These are phyloP conservation scores for Aurinia saxatilis DNA, from an alignment of 345 rosid species.

Conservation along the genomic window DNA sequence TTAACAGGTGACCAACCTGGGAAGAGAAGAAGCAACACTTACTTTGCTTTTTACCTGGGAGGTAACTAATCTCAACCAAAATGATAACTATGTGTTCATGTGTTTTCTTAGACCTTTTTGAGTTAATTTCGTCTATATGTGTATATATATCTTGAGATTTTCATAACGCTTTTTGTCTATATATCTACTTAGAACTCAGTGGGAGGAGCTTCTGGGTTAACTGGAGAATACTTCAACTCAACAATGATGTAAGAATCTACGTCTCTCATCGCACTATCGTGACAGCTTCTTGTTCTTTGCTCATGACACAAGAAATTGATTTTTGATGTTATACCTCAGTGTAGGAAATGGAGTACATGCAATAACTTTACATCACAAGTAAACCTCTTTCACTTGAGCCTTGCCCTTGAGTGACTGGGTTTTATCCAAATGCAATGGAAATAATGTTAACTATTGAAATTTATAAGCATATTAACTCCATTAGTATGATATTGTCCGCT, in stretches of 20 bases:
- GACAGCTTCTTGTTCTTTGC: background rate
- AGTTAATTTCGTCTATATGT: too few relatives aligned
- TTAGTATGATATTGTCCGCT: too few relatives aligned
- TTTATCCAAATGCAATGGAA: background rate
- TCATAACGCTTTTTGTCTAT: background rate
- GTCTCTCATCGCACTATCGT: background rate
- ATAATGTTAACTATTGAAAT: too few relatives aligned
- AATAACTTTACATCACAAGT: conserved; percentile 64
- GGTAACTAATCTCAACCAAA: conserved; percentile 30
- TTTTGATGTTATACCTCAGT: too few relatives aligned
- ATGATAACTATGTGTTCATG: background rate
- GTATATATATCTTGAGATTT: background rate
- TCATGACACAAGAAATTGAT: conserved; percentile 12
- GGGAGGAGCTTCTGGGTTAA: conserved; percentile 54
- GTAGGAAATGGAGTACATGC: too few relatives aligned
- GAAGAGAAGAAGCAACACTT: conserved; percentile 44
- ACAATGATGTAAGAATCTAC: conserved; percentile 38
- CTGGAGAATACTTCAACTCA: conserved; percentile 59
- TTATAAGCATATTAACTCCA: too few relatives aligned
- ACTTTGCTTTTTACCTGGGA: conserved; percentile 80
- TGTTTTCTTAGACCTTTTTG: too few relatives aligned
- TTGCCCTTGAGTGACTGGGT: background rate
- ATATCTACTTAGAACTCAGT: conserved; percentile 48
- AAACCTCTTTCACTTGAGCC: conserved; percentile 21
- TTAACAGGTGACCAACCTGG: conserved; percentile 48